A percentile compares a stretch with the other conserved stretches of the same genome.
Conservation (phyloP, 768 basidiomycete species). For the Lentinus brumalis region DNA sequence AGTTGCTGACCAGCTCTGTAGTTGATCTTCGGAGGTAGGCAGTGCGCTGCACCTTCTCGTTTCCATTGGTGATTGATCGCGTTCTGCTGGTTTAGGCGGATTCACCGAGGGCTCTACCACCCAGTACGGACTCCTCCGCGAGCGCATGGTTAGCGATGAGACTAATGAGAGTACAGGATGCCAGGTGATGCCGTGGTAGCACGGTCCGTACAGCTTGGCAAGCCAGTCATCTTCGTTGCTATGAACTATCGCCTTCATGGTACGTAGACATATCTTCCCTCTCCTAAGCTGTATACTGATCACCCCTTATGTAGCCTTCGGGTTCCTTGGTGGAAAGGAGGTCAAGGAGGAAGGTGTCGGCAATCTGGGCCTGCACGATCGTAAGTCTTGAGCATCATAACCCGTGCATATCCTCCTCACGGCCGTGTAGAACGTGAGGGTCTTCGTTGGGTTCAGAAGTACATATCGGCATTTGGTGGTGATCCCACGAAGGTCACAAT, state of each 20-base stretch:
- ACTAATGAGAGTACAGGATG: constrained; percentile 39
- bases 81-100: neutral
- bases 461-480: constrained; percentile 47
- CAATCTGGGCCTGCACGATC: constrained; percentile 55
- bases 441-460: constrained; percentile 41
- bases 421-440: constrained; percentile 7
- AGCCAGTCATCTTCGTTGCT: constrained; percentile 34
- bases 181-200: constrained; percentile 38
- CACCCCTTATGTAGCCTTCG: constrained; percentile 31
- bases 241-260: constrained; percentile 37
- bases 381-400: constrained; percentile 23
- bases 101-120: neutral
- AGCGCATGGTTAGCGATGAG: neutral
- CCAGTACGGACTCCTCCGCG: neutral
- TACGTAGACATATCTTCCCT: neutral
- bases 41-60: neutral
- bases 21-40: neutral
- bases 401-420: neutral
- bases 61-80: neutral
- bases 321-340: constrained; percentile 42
- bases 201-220: constrained; percentile 43
- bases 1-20: neutral
- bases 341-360: constrained; percentile 38
- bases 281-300: neutral
- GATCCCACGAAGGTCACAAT: constrained; percentile 49